phyloP scores from a whole-genome alignment of 2,329 filamentous ascomycete genomes.

The Cryoendolithus antarcticus region DNA sequence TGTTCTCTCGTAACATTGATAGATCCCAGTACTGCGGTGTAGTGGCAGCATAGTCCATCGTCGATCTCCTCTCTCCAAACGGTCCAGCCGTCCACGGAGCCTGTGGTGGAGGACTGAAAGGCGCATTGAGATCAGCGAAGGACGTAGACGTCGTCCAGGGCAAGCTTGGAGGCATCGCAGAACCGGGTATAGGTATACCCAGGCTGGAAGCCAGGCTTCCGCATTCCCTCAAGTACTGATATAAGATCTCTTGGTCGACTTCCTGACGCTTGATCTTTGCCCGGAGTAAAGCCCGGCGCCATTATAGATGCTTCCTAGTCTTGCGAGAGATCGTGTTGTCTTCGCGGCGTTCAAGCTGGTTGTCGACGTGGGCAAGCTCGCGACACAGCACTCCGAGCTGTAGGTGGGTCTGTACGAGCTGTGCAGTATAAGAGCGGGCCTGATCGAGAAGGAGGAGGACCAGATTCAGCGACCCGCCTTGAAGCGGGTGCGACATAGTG shows the following conservation, averaged over 20 bases:
- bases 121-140: constrained; percentile 1
- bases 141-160: background rate
- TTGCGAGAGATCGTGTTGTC: constrained; percentile 9
- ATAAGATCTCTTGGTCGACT: constrained; percentile 13
- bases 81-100: constrained; percentile 4
- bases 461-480: too few relatives aligned
- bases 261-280: constrained; percentile 13
- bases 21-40: constrained; percentile 19
- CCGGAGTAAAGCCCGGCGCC: constrained; percentile 13
- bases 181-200: background rate
- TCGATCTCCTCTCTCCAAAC: constrained; percentile 1
- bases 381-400: too few relatives aligned
- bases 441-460: too few relatives aligned
- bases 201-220: background rate
- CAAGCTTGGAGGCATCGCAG: background rate
- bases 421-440: too few relatives aligned
- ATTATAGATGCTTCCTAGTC: constrained; percentile 19
- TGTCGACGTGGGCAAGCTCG: too few relatives aligned
- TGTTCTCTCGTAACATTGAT: constrained; percentile 16
- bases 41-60: background rate
- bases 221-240: constrained; percentile 16
- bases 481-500: too few relatives aligned
- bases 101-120: constrained; percentile 2
- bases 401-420: too few relatives aligned
- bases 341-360: too few relatives aligned